Percentiles rank a stretch among this genome's conserved stretches.
These are phyloP conservation scores for Komagataella ulmi DNA, from an alignment of 805 yeast genomes.

Conservation along the genomic window DNA sequence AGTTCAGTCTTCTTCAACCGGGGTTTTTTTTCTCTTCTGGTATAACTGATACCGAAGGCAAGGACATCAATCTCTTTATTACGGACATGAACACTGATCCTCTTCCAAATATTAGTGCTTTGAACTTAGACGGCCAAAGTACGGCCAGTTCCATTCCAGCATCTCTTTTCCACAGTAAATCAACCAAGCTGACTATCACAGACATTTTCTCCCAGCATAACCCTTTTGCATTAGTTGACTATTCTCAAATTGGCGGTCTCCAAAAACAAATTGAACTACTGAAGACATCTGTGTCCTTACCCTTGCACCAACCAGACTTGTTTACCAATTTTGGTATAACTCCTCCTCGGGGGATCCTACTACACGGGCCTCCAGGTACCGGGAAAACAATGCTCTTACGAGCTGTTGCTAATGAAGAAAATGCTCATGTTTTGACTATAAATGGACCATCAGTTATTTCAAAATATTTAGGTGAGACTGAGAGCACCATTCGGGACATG, in stretches of 20 bases:
- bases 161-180: conserved; percentile 13
- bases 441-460: conserved; percentile 90
- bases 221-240: conserved; percentile 27
- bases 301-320: conserved; percentile 63
- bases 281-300: conserved; percentile 61
- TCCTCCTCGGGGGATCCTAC: conserved; percentile 84
- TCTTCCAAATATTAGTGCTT: conserved; percentile 8
- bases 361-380: conserved; percentile 98
- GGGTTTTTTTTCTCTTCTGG: neutral
- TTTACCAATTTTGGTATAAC: conserved; percentile 77
- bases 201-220: conserved; percentile 11
- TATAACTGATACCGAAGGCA: conserved; percentile 5
- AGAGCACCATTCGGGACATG: conserved; percentile 63
- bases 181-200: conserved; percentile 12
- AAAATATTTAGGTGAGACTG: conserved; percentile 91
- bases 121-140: conserved; percentile 30
- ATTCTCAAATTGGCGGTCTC: conserved; percentile 62
- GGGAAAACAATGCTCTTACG: conserved; percentile 86
- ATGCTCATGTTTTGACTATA: conserved; percentile 76
- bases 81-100: conserved; percentile 6
- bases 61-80: conserved; percentile 12
- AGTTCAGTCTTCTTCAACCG: neutral
- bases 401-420: conserved; percentile 62
- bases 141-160: conserved; percentile 23
- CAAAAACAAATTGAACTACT: conserved; percentile 44